Evolutionary conservation across 176 grass and related monocot species (phyloP).

Genomic region (Hyparrhenia diplandra): DNA sequence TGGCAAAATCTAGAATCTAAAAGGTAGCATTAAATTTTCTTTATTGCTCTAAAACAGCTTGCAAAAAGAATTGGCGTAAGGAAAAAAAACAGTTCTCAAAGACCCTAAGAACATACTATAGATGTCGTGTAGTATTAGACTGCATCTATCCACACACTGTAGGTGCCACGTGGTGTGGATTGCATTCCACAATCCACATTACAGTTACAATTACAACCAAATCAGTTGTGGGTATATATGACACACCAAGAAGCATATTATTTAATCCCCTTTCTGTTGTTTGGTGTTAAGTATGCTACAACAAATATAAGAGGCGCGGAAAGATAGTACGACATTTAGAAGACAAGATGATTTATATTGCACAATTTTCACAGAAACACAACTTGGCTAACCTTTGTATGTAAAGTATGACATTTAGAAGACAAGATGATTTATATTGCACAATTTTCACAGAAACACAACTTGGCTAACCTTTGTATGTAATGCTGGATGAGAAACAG

Average conservation of each 20-base stretch:
- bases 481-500: constrained; percentile 23
- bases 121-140: not conserved
- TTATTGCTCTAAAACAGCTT: not conserved
- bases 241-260: not conserved
- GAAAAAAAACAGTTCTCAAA: not conserved
- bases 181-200: not conserved
- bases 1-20: constrained; percentile 6
- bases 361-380: constrained; percentile 14
- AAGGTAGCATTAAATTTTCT: not conserved
- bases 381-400: constrained; percentile 24
- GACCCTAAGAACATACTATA: not conserved
- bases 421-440: not conserved
- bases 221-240: not conserved
- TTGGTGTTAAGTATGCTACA: not conserved
- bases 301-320: not conserved
- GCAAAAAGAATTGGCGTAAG: not conserved
- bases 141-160: not conserved
- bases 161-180: not conserved
- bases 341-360: constrained; percentile 3
- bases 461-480: constrained; percentile 25
- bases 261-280: not conserved
- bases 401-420: not conserved
- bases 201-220: not conserved
- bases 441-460: constrained; percentile 13
- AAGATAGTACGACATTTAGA: not conserved